Base-by-base conservation (phyloP, 2,329 filamentous ascomycete genomes). In the Epicoccum sorghinum region DNA sequence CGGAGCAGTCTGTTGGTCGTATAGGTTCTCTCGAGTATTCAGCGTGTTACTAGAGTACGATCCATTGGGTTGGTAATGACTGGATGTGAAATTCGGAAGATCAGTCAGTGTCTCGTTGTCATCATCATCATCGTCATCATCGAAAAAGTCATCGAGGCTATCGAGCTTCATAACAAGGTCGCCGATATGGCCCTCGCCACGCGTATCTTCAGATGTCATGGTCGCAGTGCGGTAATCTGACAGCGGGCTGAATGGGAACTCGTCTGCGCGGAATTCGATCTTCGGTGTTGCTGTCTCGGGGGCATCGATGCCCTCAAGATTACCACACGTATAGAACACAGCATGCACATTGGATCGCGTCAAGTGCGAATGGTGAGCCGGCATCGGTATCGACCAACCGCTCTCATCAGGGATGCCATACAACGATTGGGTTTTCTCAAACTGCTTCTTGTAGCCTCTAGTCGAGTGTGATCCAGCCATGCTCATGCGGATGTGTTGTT, bases 361-460 rank as follows among this genome's bases (percentile, higher is more conserved):
- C 30, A 87, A 85, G 48, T 89, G 88, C 0, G 93, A 95, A 77
- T 96, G 93, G 51, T 90, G 89, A 0, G 93, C 93, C 13, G 95
- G 95, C 71, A 96, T 86, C 0, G 95, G 93, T 39, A 99, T 91
- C 0, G 95, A 95, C 95, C 95, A 99, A 2, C 95, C 95, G 13
- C 91, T 95, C 22, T 92, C 88, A 71, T 98, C 93, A 0, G 95
- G 95, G 54, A 99, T 98, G 25, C 96, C 96, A 72, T 98, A 99
- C 30, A 99, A 78, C 68, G 92, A 97, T 72, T 96, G 90, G 0
- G 91, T 96, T 22, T 90, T 88, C 70, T 96, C 93, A 65, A 96
- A 98, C 75, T 98, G 93, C 71, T 97, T 98, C 43, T 91, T 88
- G 44, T 95, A 89, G 0, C 89, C 86, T 64, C 90, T 89, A 49